Base-by-base conservation (phyloP, 768 basidiomycete genomes). In the Tylopilus plumbeoviolaceoides region DNA sequence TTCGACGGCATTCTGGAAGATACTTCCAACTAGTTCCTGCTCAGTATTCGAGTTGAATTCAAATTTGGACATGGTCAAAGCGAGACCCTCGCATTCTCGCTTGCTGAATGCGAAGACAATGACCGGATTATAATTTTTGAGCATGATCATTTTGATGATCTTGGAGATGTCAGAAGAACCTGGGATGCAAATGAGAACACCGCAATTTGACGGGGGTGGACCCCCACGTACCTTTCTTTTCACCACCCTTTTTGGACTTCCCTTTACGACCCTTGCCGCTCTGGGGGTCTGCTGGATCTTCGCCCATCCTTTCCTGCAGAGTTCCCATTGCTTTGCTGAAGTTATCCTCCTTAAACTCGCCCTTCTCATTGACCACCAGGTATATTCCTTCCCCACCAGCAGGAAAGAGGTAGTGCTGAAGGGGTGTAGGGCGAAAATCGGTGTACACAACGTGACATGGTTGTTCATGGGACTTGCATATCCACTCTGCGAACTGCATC, bases 371-470 rank as follows among this genome's bases (percentile, higher is more conserved):
- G n/a, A 99, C 91, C 2, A 99, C 97, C 2, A 99, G 76, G 67
- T 93, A 97, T 41, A 99, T 98, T 9, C 97, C 97, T 58, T 98
- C 94, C 2, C 91, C 94, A 8, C 95, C 95, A 4, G 89, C 84
- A 1, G 97, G 97, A 74, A 98, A 99, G 50, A 99, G 83, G 68
- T 98, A 99, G 62, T 99, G 97, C 65, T 98, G 97, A 8, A 99
- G 74, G 1, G 97, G 97, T 1, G 97, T 99, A 2, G 97, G 97
- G 33, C 97, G 87, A 75, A 98, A 98, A 73, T 99, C 94, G 55
- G 97, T 99, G 70, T 98, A 99, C 38, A 99, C 95, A 66, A 99
- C 92, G 66, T 99, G 97, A 70, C 97, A 98, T 1, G 97, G 95
- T 62, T 98, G 97, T 55, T 95, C 88, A 64, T 98, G 97, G 1